These are phyloP conservation scores for Cicer judaicum DNA, from an alignment of 306 rosid genomes.

Conservation along the genomic window DNA sequence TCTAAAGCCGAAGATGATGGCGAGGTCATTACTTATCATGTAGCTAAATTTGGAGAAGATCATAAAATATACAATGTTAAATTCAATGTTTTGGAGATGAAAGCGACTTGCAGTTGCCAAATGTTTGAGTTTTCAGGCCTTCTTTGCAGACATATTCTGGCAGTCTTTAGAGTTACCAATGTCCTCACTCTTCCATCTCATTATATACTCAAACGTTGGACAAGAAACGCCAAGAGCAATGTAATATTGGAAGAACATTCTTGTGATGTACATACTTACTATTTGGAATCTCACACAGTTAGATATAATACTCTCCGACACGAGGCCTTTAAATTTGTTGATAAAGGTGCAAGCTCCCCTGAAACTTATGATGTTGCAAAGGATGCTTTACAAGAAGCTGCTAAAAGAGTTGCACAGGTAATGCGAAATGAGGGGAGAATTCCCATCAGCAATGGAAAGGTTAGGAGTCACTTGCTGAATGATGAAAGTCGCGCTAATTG, in stretches of 20 bases:
- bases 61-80: constrained; percentile 16
- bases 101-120: constrained; percentile 90
- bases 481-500: constrained; percentile 54
- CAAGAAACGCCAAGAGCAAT: constrained; percentile 95
- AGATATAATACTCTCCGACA: constrained; percentile 89
- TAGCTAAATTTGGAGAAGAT: constrained; percentile 37
- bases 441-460: constrained; percentile 64
- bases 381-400: constrained; percentile 75
- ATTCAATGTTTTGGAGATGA: constrained; percentile 61
- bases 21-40: constrained; percentile 12
- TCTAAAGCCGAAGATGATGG: constrained; percentile 72
- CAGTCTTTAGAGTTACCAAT: constrained; percentile 97
- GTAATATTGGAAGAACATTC: constrained; percentile 83
- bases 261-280: constrained; percentile 72
- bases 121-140: constrained; percentile 99
- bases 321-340: constrained; percentile 84
- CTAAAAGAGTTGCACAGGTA: constrained; percentile 66
- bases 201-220: constrained; percentile 96
- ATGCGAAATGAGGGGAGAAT: constrained; percentile 62
- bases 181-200: constrained; percentile 96
- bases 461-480: constrained; percentile 53
- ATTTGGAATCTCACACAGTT: constrained; percentile 97
- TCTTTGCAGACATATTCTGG: constrained; percentile 95
- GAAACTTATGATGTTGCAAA: constrained; percentile 76
- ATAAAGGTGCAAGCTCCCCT: constrained; percentile 74